Base-by-base conservation (phyloP, 768 basidiomycete species). In the Podaxis sp. region DNA sequence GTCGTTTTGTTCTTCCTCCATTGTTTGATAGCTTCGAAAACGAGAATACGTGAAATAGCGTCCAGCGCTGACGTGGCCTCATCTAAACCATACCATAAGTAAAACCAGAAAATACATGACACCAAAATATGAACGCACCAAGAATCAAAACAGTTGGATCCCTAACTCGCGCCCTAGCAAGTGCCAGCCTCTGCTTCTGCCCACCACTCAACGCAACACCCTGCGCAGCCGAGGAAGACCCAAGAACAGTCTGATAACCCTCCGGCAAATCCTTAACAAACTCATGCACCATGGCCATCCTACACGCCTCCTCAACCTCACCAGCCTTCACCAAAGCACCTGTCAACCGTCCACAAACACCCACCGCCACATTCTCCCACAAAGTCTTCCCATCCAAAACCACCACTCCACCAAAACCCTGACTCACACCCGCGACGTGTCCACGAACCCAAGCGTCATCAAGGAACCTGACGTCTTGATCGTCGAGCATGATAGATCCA, bases 111-210 rank as follows among this genome's bases (percentile, higher is more conserved):
- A 28, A 4, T 9, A 27, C 16, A 55, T 27, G n/a, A 52, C 25
- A 14, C 52, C 47, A 63, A 59, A 14, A 51, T 4, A 37, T 50
- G 35, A 53, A 82, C 89, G 51, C 61, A 95, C 96, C 95, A 42
- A 98, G 88, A 68, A 99, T 89, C 62, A 98, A 77, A 5, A 98
- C 88, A 0, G 86, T 84, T 3, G 96, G 95, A 72, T 98, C 85
- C 53, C 95, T 78, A 57, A 98, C 73, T 61, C 84, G 81, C 1
- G 93, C 95, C 53, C 96, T 77, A 0, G 96, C 96, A 60, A 99
- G 86, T 5, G 93, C 92, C 28, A 99, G 69, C 7, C 96, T 74
- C 75, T 99, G 96, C 66, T 85, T 85, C 78, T 98, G 97, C 2
- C 96, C 96, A 13, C 96, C 96, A 63, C 91, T 93, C 65, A 95